Conservation (phyloP, 441 rosid genomes). For the Croton setiger region DNA sequence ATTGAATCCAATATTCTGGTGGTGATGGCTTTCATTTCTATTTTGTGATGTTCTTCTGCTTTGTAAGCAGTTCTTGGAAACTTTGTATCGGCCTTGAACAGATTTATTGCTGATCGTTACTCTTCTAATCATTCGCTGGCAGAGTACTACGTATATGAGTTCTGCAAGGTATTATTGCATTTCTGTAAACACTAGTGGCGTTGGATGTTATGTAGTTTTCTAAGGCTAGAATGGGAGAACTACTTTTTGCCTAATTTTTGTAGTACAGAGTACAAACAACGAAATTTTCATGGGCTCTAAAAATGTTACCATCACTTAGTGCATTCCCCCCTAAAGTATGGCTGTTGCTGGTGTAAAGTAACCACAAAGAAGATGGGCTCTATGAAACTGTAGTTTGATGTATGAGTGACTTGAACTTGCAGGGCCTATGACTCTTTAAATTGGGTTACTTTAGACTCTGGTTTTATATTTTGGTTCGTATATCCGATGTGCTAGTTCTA, state of each 20-base stretch:
- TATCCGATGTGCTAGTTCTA: background rate
- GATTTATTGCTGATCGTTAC: constrained; percentile 87
- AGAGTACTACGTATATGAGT: constrained; percentile 94
- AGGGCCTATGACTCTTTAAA: background rate
- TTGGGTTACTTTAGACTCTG: constrained; percentile 1
- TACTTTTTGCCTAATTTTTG: background rate
- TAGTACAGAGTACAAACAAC: background rate
- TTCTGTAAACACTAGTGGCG: background rate
- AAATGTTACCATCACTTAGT: background rate
- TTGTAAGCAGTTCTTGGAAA: constrained; percentile 76
- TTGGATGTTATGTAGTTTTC: background rate
- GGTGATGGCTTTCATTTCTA: background rate
- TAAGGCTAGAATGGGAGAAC: background rate
- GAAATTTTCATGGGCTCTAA: constrained; percentile 4
- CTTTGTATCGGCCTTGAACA: constrained; percentile 91
- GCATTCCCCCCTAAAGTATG: background rate
- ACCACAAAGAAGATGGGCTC: constrained; percentile 3
- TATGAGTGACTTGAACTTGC: no score
- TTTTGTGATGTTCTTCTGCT: constrained; percentile 11
- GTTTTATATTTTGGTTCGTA: background rate
- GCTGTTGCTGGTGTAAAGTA: background rate
- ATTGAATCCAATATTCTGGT: background rate
- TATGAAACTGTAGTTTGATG: background rate
- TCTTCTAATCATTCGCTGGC: constrained; percentile 69
- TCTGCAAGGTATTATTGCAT: constrained; percentile 66